Conservation (phyloP, 2,329 filamentous ascomycete species). For the Parafenestella ontariensis region DNA sequence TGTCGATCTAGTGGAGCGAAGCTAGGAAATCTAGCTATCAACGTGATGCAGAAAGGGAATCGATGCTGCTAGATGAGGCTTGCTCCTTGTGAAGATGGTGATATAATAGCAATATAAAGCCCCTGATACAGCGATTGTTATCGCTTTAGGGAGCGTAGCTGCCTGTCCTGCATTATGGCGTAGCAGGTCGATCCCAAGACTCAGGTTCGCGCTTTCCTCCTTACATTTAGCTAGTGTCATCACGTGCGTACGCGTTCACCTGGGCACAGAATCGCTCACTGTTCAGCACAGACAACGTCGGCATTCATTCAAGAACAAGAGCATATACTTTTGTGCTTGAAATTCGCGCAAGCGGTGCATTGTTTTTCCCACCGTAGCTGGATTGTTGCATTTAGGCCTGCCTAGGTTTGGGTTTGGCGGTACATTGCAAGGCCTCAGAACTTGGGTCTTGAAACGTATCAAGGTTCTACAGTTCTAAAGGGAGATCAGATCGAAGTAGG, state of each 20-base stretch:
- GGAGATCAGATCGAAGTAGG: neutral
- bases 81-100: neutral
- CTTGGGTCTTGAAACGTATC: no score
- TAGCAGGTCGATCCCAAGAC: neutral
- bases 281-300: neutral
- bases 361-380: no score
- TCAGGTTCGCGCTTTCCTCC: slow-evolving; percentile 11
- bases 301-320: neutral
- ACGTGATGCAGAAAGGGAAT: neutral
- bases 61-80: neutral
- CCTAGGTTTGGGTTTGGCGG: no score
- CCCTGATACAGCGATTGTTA: neutral
- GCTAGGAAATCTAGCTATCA: neutral
- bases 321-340: no score
- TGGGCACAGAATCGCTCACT: neutral
- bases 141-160: neutral
- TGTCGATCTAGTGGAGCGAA: neutral
- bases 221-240: neutral
- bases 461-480: no score
- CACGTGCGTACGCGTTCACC: slow-evolving; percentile 7
- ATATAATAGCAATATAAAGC: neutral
- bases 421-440: no score
- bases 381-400: no score
- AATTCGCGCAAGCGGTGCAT: no score
- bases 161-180: neutral